phyloP scores from a whole-genome alignment of 2,329 filamentous ascomycete genomes.

The Salinomyces thailandicus region DNA sequence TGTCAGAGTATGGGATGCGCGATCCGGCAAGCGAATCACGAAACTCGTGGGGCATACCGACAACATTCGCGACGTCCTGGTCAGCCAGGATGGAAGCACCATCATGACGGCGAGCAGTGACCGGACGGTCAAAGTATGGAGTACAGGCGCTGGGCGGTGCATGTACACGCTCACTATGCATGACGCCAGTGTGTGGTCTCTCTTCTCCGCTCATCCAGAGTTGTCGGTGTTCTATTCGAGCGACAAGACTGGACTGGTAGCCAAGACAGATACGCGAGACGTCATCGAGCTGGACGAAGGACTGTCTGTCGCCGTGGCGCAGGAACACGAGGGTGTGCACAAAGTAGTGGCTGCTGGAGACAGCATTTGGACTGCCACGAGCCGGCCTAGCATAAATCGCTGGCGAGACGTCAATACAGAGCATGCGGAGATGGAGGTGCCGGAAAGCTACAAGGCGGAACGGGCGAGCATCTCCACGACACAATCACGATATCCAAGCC shows the following conservation, averaged over 20 bases:
- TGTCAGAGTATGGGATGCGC: conserved; percentile 83
- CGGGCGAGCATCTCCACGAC: conserved; percentile 44
- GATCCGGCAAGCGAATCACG: conserved; percentile 78
- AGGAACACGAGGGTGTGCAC: conserved; percentile 77
- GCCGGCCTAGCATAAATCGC: conserved; percentile 82
- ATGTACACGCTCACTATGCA: conserved; percentile 99
- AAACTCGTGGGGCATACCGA: conserved; percentile 96
- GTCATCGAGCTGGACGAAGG: conserved; percentile 74
- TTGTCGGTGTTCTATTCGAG: conserved; percentile 89
- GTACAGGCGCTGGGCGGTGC: conserved; percentile 84
- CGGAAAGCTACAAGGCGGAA: conserved; percentile 39
- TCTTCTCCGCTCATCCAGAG: conserved; percentile 78
- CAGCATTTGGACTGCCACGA: conserved; percentile 82
- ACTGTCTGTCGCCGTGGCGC: conserved; percentile 76
- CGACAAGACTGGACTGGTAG: conserved; percentile 85
- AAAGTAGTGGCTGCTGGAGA: conserved; percentile 55
- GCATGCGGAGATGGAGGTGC: conserved; percentile 53
- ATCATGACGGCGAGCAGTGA: conserved; percentile 93
- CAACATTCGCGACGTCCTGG: conserved; percentile 81
- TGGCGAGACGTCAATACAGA: conserved; percentile 80
- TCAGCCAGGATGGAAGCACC: conserved; percentile 79
- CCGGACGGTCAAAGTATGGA: conserved; percentile 97
- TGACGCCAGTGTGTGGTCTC: conserved; percentile 93
- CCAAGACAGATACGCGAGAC: conserved; percentile 83
- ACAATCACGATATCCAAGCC: conserved; percentile 31